Evolutionary conservation across 306 rosid genomes (phyloP).

Genomic region (Ormosia emarginata): DNA sequence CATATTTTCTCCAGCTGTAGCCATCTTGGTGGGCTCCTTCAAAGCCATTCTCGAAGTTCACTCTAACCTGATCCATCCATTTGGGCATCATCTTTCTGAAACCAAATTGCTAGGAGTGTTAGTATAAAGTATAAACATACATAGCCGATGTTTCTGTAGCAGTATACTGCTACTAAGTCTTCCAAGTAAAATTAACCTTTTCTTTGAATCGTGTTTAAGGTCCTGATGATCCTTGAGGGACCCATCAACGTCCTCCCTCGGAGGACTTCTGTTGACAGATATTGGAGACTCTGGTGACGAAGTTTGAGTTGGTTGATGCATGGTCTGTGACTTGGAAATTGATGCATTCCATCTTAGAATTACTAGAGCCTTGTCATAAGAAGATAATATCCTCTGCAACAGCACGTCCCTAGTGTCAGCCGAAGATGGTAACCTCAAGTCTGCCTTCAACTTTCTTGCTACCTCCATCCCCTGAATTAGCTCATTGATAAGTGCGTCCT

Average conservation of each 20-base stretch:
- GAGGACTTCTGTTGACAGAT: conserved; percentile 38
- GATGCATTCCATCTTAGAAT: conserved; percentile 52
- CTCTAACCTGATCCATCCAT: conserved; percentile 62
- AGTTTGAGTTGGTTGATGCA: conserved; percentile 5
- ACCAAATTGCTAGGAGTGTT: neutral
- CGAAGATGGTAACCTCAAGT: conserved; percentile 35
- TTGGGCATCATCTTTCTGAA: conserved; percentile 66
- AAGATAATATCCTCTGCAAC: conserved; percentile 57
- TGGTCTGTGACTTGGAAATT: conserved; percentile 8
- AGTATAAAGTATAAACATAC: neutral
- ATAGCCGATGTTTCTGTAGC: neutral
- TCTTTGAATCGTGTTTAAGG: conserved; percentile 46
- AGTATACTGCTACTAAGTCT: neutral
- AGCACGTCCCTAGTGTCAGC: conserved; percentile 38
- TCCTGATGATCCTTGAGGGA: conserved; percentile 32
- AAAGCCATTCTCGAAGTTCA: conserved; percentile 51
- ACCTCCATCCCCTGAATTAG: conserved; percentile 70
- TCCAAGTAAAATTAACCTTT: conserved; percentile 48
- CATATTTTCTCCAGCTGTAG: conserved; percentile 85
- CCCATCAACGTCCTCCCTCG: conserved; percentile 36
- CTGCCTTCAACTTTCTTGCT: conserved; percentile 56
- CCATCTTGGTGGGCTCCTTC: conserved; percentile 77
- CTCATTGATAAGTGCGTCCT: conserved; percentile 48
- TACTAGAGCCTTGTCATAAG: conserved; percentile 67
- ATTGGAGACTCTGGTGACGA: conserved; percentile 38